Percentiles rank a stretch among this genome's conserved stretches.
Conservation (phyloP, 257 asterid species). For the Solanum neorickii region DNA sequence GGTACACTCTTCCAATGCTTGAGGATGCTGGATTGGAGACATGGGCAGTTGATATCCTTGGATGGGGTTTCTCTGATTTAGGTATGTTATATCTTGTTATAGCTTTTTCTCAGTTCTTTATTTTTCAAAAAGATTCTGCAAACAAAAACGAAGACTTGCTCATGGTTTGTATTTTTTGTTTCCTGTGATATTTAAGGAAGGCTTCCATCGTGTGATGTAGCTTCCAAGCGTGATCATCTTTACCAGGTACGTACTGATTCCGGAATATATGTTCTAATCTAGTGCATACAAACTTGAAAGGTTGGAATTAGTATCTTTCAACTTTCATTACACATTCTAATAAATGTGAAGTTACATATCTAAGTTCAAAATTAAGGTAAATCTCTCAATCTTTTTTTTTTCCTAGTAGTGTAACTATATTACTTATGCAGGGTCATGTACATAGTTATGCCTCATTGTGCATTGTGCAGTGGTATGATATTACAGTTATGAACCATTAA, state of each 20-base stretch:
- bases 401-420: not conserved
- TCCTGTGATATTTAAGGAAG: conserved; percentile 20
- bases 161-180: not conserved
- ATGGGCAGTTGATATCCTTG: conserved; percentile 82
- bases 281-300: not conserved
- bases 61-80: conserved; percentile 85
- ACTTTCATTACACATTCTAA: not conserved
- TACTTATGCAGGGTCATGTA: not conserved
- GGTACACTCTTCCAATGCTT: conserved; percentile 61
- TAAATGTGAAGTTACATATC: not conserved
- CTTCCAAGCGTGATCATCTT: conserved; percentile 60
- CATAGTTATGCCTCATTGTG: not conserved
- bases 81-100: conserved; percentile 20
- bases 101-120: not conserved
- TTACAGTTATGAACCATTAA: not conserved
- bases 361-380: not conserved
- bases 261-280: not conserved
- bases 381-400: not conserved
- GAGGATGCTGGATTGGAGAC: conserved; percentile 64
- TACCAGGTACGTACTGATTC: conserved; percentile 8
- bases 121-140: not conserved
- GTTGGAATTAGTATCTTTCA: not conserved
- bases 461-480: not conserved
- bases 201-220: conserved; percentile 59
- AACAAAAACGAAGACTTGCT: not conserved